phyloP scores from a whole-genome alignment of 176 grass and related monocot genomes.

The Musa beccarii region DNA sequence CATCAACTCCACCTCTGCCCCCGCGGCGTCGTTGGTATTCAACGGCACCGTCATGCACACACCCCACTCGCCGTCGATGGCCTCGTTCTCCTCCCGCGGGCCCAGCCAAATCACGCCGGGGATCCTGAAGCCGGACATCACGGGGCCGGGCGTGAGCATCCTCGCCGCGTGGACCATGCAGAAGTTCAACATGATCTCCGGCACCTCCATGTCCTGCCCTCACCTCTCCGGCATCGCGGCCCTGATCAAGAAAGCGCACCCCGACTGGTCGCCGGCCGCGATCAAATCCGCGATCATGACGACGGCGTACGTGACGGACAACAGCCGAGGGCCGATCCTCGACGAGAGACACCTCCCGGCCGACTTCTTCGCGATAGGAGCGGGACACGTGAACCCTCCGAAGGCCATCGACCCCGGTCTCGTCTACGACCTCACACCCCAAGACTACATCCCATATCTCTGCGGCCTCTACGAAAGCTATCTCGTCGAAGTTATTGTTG shows the following conservation, averaged over 20 bases:
- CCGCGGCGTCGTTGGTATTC: constrained; percentile 37
- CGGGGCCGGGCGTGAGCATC: constrained; percentile 50
- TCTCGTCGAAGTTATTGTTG: constrained; percentile 36
- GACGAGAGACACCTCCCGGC: constrained; percentile 30
- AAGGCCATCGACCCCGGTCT: constrained; percentile 57
- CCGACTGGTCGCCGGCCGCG: constrained; percentile 56
- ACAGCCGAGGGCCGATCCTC: constrained; percentile 34
- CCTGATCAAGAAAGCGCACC: constrained; percentile 52
- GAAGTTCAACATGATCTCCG: constrained; percentile 52
- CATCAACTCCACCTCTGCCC: not conserved
- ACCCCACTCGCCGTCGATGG: constrained; percentile 37
- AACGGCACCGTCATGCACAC: constrained; percentile 28
- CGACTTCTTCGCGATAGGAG: constrained; percentile 34
- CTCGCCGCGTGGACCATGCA: constrained; percentile 35
- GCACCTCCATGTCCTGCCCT: constrained; percentile 68
- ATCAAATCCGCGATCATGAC: constrained; percentile 82
- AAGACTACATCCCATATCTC: constrained; percentile 58
- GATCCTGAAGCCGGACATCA: constrained; percentile 67
- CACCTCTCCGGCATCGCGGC: constrained; percentile 51
- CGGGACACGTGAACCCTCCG: constrained; percentile 46
- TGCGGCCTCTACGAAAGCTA: constrained; percentile 56
- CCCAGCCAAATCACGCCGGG: constrained; percentile 29
- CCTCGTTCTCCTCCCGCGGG: constrained; percentile 60
- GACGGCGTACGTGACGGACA: constrained; percentile 25
- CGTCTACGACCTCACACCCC: constrained; percentile 47